Base-by-base conservation (phyloP, 176 grass and related monocot genomes). In the Alopecurus myosuroides region DNA sequence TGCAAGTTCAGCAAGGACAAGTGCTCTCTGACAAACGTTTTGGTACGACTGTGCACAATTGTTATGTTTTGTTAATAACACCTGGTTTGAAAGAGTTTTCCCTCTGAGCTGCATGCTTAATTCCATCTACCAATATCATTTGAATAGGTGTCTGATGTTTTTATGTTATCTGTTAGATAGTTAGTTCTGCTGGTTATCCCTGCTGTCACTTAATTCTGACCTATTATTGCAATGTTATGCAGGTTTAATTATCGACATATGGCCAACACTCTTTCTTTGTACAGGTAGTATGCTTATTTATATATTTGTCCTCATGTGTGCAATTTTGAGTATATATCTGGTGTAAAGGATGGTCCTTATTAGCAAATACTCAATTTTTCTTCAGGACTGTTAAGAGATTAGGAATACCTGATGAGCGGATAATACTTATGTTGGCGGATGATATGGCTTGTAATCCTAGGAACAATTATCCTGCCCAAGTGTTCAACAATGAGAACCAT, bases 161-260 rank as follows among this genome's bases (percentile, higher is more conserved):
- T 85, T 20, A 34, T 20, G 45, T 74, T 74, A n/a, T 75, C 7
- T 57, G 30, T 15, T 52, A 52, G 31, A 52, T 70, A 14, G 50
- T 69, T 33, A 31, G 63, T 70, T 51, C 31, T 37, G 6, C 28
- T 74, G 10, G 26, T 48, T 62, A 42, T 83, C 18, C 52, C 19
- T 17, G 10, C 18, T 14, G 3, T 62, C 1, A 28, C 51, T 45
- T 86, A 41, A 71, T 42, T 20, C 26, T 78, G 74, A 72, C 31
- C 33, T 18, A 45, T 78, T 68, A 31, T 76, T 39, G 11, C 51
- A 37, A 80, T 77, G 31, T 36, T 88, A 9, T 49, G 10, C 84
- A 99, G 97, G 97, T 99, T 99, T 84, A 99, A 96, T 92, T 99
- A 99, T 77, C 83, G 97, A 12, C 97, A 99, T 82, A 99, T 99